phyloP scores from a whole-genome alignment of 225 moss, liverwort and hornwort species.

The Lunularia cruciata region DNA sequence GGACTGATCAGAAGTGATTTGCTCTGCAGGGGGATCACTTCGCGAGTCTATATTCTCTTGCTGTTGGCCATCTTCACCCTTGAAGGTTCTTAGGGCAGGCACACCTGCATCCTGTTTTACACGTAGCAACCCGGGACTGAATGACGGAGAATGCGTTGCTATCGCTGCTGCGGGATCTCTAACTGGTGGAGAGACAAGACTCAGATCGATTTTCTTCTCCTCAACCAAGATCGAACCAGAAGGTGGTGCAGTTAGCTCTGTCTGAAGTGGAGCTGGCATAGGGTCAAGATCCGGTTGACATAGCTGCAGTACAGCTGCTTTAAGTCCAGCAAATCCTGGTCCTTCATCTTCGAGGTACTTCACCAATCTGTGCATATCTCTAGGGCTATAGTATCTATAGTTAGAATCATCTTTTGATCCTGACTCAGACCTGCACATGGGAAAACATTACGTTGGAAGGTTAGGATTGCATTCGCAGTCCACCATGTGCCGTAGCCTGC shows the following conservation, averaged over 20 bases:
- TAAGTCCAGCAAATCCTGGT: conserved; percentile 22
- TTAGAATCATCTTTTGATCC: conserved; percentile 1
- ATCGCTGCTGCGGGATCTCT: background rate
- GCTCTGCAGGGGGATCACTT: background rate
- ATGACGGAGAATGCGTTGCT: background rate
- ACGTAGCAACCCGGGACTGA: background rate
- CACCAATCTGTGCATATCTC: conserved; percentile 26
- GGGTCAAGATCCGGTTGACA: conserved; percentile 15
- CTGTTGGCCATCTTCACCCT: background rate
- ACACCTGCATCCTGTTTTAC: background rate
- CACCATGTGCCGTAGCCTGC: no score
- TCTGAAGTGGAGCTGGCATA: background rate
- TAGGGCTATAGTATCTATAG: conserved; percentile 31
- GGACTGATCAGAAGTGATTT: no score
- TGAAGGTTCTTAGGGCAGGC: background rate
- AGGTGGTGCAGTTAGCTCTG: background rate
- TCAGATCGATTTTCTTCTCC: background rate
- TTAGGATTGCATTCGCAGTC: no score
- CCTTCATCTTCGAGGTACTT: conserved; percentile 33
- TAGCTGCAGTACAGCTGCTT: conserved; percentile 8
- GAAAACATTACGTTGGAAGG: no score
- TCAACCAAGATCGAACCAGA: background rate
- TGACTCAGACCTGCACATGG: conserved; percentile 33
- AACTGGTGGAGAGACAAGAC: background rate
- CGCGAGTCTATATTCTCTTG: background rate